Evolutionary conservation across 1,284 basidiomycete species (phyloP), one percentile per base, ranked within the genome.

Genomic region (Kalmanozyma brasiliensis): DNA sequence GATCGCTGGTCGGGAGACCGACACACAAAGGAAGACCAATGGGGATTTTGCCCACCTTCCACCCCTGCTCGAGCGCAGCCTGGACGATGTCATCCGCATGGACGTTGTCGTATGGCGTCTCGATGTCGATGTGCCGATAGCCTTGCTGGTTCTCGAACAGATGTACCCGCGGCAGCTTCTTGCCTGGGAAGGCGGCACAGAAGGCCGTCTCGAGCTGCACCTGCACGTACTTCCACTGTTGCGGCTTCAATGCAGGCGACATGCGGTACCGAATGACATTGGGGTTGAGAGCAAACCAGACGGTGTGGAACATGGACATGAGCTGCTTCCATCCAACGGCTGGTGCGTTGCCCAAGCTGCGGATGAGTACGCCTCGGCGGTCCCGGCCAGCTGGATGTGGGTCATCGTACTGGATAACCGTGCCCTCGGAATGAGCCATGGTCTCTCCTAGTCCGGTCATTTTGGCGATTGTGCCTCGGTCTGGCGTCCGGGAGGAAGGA

Each of bases 331-430:
- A 47, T 16, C 22, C 16, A 11, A 47, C 4, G 4, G 11, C 13
- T 11, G 45, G 45, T 10, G 7, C 7, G 33, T 9, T 4, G 26
- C 20, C n/a, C n/a, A 43, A 13, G 22, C 17, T 26, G 16, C 4
- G 16, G 10, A 36, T 3, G 10, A 35, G 33, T 2, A 47, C 45
- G 9, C 45, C 45, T 11, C 45, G 33, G 7, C 45, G 45, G 20
- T 47, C 34, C 20, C 45, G 45, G 11, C 45, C 45, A 13, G 23
- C 45, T 8, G 45, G 32, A 23, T 47, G 45, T 1, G 34, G 34
- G 11, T 13, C 13, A 4, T 47, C 45, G 34, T 47, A 35, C 34
- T 37, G 34, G 1, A 47, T n/a, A 8, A 35, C 34, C n/a, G n/a
- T n/a, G n/a, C n/a, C n/a, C n/a, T n/a, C n/a, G n/a, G n/a, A n/a